These are phyloP conservation scores for Pseudogymnoascus sp. DNA, from an alignment of 2,329 filamentous ascomycete species.

Conservation along the genomic window DNA sequence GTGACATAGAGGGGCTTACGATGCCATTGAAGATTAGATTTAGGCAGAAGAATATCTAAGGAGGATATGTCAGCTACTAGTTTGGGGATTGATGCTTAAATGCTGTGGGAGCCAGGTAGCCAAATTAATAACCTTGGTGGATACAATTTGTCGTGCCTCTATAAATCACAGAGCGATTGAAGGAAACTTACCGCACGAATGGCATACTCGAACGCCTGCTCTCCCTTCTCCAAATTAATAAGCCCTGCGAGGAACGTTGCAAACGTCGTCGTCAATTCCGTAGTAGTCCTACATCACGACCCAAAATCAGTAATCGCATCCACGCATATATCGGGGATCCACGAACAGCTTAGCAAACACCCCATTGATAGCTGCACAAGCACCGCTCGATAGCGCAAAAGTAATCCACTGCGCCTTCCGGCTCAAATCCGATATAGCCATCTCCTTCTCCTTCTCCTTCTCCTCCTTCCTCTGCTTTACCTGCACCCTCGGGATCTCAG, in stretches of 20 bases:
- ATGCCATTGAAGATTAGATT: slow-evolving; percentile 69
- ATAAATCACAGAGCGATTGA: background rate
- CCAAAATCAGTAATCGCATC: background rate
- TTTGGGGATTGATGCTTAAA: background rate
- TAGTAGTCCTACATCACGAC: slow-evolving; percentile 38
- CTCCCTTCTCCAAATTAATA: slow-evolving; percentile 36
- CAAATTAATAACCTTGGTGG: background rate
- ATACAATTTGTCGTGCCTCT: background rate
- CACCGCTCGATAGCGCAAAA: slow-evolving; percentile 64
- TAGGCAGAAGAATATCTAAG: slow-evolving; percentile 57
- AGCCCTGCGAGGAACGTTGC: slow-evolving; percentile 36
- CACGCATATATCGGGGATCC: background rate
- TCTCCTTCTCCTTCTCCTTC: slow-evolving; percentile 23
- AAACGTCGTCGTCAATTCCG: slow-evolving; percentile 44
- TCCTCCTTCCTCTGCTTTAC: slow-evolving; percentile 6
- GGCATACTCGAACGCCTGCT: slow-evolving; percentile 39
- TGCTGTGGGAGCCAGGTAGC: background rate
- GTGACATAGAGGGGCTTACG: slow-evolving; percentile 32
- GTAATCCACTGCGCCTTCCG: slow-evolving; percentile 50
- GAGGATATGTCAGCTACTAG: background rate
- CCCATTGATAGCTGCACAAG: slow-evolving; percentile 72
- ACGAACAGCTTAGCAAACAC: slow-evolving; percentile 75
- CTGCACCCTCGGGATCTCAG: background rate
- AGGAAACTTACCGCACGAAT: slow-evolving; percentile 39
- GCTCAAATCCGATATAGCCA: slow-evolving; percentile 23